Evolutionary conservation across 2,329 filamentous ascomycete species (phyloP), one percentile per base, ranked within the genome.

Genomic region (Hypoxylon sp.): DNA sequence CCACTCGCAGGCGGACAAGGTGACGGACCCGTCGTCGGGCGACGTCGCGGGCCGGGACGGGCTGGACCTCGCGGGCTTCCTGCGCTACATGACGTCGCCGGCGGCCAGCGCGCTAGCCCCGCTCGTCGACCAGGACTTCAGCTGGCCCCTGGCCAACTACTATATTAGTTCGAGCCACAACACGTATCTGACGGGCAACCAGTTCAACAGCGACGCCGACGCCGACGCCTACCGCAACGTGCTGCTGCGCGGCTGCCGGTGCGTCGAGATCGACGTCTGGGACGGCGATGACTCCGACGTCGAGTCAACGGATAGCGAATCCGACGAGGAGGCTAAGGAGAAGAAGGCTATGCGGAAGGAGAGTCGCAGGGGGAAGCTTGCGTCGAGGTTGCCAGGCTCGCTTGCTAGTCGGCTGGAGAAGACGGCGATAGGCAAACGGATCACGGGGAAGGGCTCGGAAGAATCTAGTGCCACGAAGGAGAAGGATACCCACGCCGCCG

Each of bases 111-210:
- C 79, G 34, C 77, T 79, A 17, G 78, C 76, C 1, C 81, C 82
- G 1, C 76, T 76, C 19, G 70, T 72, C 22, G 66, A 77, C 2
- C 74, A 80, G 56, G 84, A 87, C 57, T 84, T 95, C 57, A 87
- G 92, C 53, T 90, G 89, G 72, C 94, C 94, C 0, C 80, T 97
- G 66, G 91, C 93, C 62, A 93, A 93, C 78, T 97, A 97, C 79
- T 97, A 93, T 78, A 92, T 97, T 75, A 96, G 90, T 66, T 97
- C 92, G 71, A 97, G 93, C 59, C 94, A 97, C 82, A 97, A 97
- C 79, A 97, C 94, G 0, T 97, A 97, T 71, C 86, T 97, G 20
- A 87, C 93, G 1, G 94, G 94, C 22, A 91, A 94, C 74, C 94
- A 97, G 80, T 87, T 97, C 13, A 92, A 87, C 63, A 94, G 93